Conservation (phyloP, 345 rosid species). For the Pelargonium nanum region DNA sequence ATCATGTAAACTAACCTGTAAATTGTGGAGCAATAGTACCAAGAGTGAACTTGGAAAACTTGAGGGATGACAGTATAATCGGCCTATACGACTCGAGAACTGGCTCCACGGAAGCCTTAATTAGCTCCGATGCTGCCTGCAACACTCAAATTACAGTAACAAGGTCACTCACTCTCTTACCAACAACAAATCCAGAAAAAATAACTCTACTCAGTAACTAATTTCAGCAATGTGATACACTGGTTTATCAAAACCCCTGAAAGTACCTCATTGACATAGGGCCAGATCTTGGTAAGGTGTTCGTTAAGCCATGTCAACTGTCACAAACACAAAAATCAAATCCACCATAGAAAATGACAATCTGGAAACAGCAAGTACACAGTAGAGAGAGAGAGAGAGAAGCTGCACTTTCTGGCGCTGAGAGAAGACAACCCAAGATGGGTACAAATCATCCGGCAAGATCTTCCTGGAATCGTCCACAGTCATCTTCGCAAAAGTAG, state of each 20-base stretch:
- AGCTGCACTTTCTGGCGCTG: conserved; percentile 76
- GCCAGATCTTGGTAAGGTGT: conserved; percentile 96
- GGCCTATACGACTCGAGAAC: conserved; percentile 90
- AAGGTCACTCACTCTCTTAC: background rate
- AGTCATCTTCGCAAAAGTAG: conserved; percentile 93
- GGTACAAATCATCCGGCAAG: conserved; percentile 67
- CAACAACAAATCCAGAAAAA: background rate
- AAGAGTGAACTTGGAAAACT: conserved; percentile 86
- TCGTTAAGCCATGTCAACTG: conserved; percentile 89
- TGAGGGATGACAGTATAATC: conserved; percentile 71
- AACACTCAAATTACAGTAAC: conserved; percentile 4
- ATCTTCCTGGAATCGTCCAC: conserved; percentile 88
- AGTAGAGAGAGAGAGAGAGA: background rate
- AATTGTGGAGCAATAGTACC: conserved; percentile 99
- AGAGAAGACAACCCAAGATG: conserved; percentile 96
- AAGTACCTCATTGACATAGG: conserved; percentile 64
- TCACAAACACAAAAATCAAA: background rate
- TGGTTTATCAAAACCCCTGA: background rate
- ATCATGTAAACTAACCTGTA: conserved; percentile 53
- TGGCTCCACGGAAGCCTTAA: conserved; percentile 82
- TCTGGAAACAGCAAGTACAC: background rate
- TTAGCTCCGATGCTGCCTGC: conserved; percentile 96
- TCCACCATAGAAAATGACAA: background rate
- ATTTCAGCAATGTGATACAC: background rate
- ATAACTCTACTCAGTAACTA: background rate